Evolutionary conservation across 2,329 filamentous ascomycete genomes (phyloP).

Genomic region (Aureobasidium pullulans): DNA sequence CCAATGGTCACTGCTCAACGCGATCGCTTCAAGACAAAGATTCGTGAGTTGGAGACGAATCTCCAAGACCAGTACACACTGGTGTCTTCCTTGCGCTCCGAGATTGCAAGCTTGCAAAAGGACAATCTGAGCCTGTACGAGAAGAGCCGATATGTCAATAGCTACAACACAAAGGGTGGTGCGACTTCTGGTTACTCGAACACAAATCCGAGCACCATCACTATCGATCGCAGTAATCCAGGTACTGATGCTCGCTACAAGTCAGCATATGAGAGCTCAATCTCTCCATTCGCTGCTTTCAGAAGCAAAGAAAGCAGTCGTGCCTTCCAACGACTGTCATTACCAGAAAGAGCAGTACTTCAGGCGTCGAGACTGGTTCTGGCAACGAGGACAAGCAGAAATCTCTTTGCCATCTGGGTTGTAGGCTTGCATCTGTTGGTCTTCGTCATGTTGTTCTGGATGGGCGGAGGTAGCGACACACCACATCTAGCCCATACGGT

Average conservation of each 20-base stretch:
- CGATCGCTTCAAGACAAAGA: slow-evolving; percentile 96
- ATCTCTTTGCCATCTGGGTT: slow-evolving; percentile 89
- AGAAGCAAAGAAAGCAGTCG: slow-evolving; percentile 85
- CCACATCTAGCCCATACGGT: slow-evolving; percentile 1
- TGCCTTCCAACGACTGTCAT: slow-evolving; percentile 85
- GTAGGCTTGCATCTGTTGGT: slow-evolving; percentile 80
- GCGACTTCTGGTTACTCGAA: slow-evolving; percentile 56
- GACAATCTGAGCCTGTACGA: slow-evolving; percentile 96
- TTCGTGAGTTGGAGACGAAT: slow-evolving; percentile 81
- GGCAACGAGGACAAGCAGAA: slow-evolving; percentile 81
- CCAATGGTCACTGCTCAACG: slow-evolving; percentile 98
- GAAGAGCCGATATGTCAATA: slow-evolving; percentile 93
- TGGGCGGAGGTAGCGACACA: slow-evolving; percentile 41
- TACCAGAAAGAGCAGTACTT: slow-evolving; percentile 85
- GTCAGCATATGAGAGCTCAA: slow-evolving; percentile 87
- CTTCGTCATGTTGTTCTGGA: slow-evolving; percentile 79
- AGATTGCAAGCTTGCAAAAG: slow-evolving; percentile 85
- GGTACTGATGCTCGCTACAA: slow-evolving; percentile 76
- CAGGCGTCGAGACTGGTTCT: slow-evolving; percentile 86
- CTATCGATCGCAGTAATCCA: slow-evolving; percentile 55
- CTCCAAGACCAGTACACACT: slow-evolving; percentile 75
- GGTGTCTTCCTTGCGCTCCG: slow-evolving; percentile 79
- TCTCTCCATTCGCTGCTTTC: slow-evolving; percentile 94
- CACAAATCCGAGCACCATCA: slow-evolving; percentile 66
- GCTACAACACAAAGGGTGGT: slow-evolving; percentile 66